Evolutionary conservation across 441 rosid species (phyloP), one percentile per base, ranked within the genome.

Genomic region (Monsonia emarginata): DNA sequence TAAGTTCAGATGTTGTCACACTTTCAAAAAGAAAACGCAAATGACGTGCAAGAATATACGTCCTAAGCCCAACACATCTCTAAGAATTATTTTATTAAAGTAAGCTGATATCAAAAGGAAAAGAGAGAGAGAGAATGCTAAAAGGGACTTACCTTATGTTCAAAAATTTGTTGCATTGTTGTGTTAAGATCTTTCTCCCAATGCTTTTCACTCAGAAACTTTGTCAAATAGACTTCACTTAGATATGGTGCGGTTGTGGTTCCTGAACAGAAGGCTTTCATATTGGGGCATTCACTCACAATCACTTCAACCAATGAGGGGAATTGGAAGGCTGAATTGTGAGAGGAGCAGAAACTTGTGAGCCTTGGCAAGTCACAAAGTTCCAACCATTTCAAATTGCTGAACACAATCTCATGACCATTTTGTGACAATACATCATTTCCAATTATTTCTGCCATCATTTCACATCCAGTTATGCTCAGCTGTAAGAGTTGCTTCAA

Each of bases 101-200:
- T 5, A 36, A 36, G 42, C 8, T 36, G 11, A 9, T 36, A 8
- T 9, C 42, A 42, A 19, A 48, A 19, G 25, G 56, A 48, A 48
- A 5, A 5, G 25, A 48, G 10, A 48, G 25, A 18, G 22, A 4
- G 11, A 48, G n/a, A n/a, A n/a, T n/a, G n/a, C n/a, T n/a, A n/a
- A 36, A 2, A 9, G 11, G 11, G 40, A 9, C 40, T 7, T 48
- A 48, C 56, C 56, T 5, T 48, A 5, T 48, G 24, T 48, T 9
- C 22, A 48, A 48, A 48, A 1, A 48, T 1, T 25, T 18, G 24
- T 1, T 0, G 28, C 58, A 69, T 48, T 28, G 69, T 57, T 13
- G 67, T 8, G 26, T 78, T 69, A 5, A 78, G 72, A 42, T 72
- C 54, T 1, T 70, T 69, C 11, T 42, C 36, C 78, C 74, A 72